Percentiles rank a stretch among this genome's conserved stretches.
phyloP scores from a whole-genome alignment of 2,329 filamentous ascomycete genomes.

The Ophiostoma ips region DNA sequence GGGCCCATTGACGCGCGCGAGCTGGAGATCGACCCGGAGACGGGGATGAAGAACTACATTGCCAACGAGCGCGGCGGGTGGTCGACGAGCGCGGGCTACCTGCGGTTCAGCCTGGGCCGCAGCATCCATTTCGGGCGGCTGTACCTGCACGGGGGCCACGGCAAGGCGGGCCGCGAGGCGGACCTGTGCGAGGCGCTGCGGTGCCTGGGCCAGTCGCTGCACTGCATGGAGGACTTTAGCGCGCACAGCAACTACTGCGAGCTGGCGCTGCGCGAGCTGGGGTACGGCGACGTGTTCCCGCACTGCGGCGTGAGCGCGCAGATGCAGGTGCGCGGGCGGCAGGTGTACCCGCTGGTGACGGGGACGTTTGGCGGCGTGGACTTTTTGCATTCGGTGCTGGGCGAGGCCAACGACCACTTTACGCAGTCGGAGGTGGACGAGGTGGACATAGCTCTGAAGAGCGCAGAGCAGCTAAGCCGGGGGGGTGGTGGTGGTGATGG shows the following conservation, averaged over 20 bases:
- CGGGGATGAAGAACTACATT: constrained; percentile 99
- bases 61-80: constrained; percentile 76
- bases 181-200: constrained; percentile 70
- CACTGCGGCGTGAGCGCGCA: constrained; percentile 56
- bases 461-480: constrained; percentile 41
- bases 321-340: constrained; percentile 50
- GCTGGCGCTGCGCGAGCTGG: constrained; percentile 59
- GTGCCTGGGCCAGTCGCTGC: constrained; percentile 61
- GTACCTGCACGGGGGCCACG: constrained; percentile 51
- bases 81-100: constrained; percentile 80
- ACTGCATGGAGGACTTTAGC: constrained; percentile 66
- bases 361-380: constrained; percentile 69
- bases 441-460: constrained; percentile 59
- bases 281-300: constrained; percentile 53
- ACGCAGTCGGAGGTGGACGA: constrained; percentile 76
- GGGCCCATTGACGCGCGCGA: constrained; percentile 61
- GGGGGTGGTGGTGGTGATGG: constrained; percentile 17
- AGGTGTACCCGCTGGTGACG: constrained; percentile 62
- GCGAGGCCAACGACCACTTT: constrained; percentile 68
- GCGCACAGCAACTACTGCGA: constrained; percentile 79
- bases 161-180: constrained; percentile 52
- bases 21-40: constrained; percentile 57
- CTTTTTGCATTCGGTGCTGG: constrained; percentile 65
- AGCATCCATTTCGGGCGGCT: constrained; percentile 66
- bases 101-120: constrained; percentile 60